phyloP scores from a whole-genome alignment of 2,329 filamentous ascomycete genomes.

The Penicillium digitatum region DNA sequence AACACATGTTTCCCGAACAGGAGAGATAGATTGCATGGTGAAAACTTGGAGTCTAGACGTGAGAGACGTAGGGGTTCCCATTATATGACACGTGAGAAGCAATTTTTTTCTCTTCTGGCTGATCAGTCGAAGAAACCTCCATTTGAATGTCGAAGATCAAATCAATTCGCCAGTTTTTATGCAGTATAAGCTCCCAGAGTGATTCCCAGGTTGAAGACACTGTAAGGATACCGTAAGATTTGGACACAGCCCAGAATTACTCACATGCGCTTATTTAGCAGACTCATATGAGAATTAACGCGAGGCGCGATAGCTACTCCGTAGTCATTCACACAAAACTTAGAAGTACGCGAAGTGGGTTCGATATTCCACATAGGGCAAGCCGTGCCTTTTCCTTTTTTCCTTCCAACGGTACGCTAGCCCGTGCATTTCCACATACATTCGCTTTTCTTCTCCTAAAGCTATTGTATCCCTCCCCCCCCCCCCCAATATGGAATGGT shows the following conservation, averaged over 20 bases:
- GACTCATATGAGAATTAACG: not conserved
- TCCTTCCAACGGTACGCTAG: slow-evolving; percentile 1
- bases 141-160: not conserved
- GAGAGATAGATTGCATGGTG: not conserved
- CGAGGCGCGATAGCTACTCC: not conserved
- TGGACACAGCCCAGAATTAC: not conserved
- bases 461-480: too few relatives aligned
- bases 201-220: not conserved
- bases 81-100: not conserved
- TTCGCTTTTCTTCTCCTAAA: not conserved
- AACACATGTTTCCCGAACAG: not conserved
- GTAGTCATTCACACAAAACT: not conserved
- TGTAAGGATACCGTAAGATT: not conserved
- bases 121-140: not conserved
- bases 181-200: not conserved
- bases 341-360: not conserved
- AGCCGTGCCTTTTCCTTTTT: not conserved
- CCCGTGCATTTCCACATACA: slow-evolving; percentile 1
- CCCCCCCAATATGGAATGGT: slow-evolving; percentile 7
- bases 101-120: not conserved
- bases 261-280: not conserved
- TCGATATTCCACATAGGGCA: not conserved
- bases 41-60: not conserved
- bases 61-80: not conserved
- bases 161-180: not conserved